Conservation (phyloP, 2,329 filamentous ascomycete genomes). For the Karstenula rhodostoma region DNA sequence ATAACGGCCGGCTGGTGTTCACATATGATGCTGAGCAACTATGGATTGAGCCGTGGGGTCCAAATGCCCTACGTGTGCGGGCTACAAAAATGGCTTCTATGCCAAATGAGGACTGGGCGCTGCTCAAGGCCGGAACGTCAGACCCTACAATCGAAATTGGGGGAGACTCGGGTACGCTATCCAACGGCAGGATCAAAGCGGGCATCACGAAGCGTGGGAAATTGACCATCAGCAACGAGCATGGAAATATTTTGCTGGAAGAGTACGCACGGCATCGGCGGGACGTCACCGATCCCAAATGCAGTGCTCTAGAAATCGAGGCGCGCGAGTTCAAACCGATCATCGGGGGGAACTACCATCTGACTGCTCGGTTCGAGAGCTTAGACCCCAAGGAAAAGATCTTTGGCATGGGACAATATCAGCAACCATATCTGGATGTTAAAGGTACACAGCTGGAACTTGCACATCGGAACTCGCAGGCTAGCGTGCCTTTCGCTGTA, state of each 20-base stretch:
- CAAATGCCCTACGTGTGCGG: conserved; percentile 58
- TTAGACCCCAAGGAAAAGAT: conserved; percentile 64
- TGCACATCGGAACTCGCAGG: conserved; percentile 72
- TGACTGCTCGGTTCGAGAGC: conserved; percentile 68
- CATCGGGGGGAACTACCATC: conserved; percentile 59
- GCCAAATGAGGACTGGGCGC: conserved; percentile 39
- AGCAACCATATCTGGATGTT: conserved; percentile 69
- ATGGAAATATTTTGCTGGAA: conserved; percentile 57
- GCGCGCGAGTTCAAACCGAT: conserved; percentile 66
- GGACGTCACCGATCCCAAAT: conserved; percentile 65
- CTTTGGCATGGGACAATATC: conserved; percentile 75
- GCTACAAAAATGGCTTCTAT: conserved; percentile 52
- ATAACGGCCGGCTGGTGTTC: conserved; percentile 67
- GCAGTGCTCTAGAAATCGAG: conserved; percentile 64
- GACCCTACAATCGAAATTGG: conserved; percentile 21
- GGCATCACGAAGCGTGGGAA: conserved; percentile 59
- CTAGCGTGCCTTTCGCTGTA: conserved; percentile 69
- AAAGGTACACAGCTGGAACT: conserved; percentile 70
- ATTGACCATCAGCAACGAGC: conserved; percentile 56
- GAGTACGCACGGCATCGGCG: conserved; percentile 62
- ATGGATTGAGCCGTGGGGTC: conserved; percentile 60
- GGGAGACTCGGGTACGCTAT: conserved; percentile 50
- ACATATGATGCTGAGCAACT: conserved; percentile 61
- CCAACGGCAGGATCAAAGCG: conserved; percentile 60
- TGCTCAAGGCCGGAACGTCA: conserved; percentile 19